Evolutionary conservation across 345 rosid genomes (phyloP).

Genomic region (Gossypium anomalum): DNA sequence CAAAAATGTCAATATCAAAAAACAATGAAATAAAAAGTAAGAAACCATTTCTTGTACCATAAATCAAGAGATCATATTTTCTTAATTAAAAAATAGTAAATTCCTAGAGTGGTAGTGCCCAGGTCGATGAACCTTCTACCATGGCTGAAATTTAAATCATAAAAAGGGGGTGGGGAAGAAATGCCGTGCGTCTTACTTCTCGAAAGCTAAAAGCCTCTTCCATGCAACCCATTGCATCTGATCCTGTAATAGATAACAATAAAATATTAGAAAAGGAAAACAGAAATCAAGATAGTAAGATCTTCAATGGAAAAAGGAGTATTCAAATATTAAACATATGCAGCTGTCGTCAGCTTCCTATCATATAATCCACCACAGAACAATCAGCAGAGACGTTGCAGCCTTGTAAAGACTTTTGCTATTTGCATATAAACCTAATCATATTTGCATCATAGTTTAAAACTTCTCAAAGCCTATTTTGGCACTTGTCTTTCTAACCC

Average conservation of each 20-base stretch:
- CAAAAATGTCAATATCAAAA: neutral
- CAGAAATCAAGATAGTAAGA: neutral
- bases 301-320: neutral
- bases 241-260: constrained; percentile 45
- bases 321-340: neutral
- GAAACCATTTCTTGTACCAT: neutral
- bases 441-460: neutral
- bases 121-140: neutral
- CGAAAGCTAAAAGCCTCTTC: constrained; percentile 82
- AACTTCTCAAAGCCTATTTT: neutral
- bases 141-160: neutral
- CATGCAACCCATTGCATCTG: constrained; percentile 92
- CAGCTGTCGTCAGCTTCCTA: neutral
- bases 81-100: neutral
- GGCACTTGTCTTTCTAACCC: neutral
- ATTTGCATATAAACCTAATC: neutral
- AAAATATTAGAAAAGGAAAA: constrained; percentile 5
- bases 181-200: constrained; percentile 51
- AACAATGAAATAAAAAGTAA: neutral
- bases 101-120: neutral
- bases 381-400: neutral
- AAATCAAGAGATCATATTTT: neutral
- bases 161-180: neutral
- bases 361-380: neutral
- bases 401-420: neutral